Evolutionary conservation across 2,329 filamentous ascomycete genomes (phyloP).

Genomic region (Aspergillus felis): DNA sequence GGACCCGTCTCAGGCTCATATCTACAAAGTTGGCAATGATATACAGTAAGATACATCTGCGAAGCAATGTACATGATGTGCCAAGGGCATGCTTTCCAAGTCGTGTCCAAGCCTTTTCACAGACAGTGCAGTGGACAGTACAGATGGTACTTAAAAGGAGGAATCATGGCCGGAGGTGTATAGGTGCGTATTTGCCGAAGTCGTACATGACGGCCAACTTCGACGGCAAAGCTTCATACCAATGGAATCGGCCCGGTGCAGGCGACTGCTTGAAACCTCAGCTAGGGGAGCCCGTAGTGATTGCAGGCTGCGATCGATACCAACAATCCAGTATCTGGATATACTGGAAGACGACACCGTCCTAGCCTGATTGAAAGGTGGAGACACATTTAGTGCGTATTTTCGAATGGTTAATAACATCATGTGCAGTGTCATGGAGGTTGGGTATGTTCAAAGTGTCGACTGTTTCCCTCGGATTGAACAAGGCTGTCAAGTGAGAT

Average conservation of each 20-base stretch:
- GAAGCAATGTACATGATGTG: background rate
- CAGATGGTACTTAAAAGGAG: background rate
- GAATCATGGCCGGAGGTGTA: background rate
- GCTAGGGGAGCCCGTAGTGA: no score
- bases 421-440: slow-evolving; percentile 13
- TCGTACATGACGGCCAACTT: no score
- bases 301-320: background rate
- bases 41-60: background rate
- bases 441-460: slow-evolving; percentile 13
- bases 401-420: background rate
- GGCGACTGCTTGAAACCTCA: background rate
- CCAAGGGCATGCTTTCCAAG: background rate
- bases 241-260: no score
- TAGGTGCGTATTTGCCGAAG: background rate
- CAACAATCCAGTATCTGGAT: background rate
- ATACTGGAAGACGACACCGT: background rate
- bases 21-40: background rate
- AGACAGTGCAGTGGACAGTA: background rate
- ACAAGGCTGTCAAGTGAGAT: slow-evolving; percentile 28
- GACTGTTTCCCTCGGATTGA: slow-evolving; percentile 21
- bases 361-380: background rate
- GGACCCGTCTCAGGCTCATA: background rate
- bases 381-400: background rate
- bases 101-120: no score
- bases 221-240: background rate